Evolutionary conservation across 371 early-diverging fungal genomes (phyloP).

Genomic region (Coemansia sp.): DNA sequence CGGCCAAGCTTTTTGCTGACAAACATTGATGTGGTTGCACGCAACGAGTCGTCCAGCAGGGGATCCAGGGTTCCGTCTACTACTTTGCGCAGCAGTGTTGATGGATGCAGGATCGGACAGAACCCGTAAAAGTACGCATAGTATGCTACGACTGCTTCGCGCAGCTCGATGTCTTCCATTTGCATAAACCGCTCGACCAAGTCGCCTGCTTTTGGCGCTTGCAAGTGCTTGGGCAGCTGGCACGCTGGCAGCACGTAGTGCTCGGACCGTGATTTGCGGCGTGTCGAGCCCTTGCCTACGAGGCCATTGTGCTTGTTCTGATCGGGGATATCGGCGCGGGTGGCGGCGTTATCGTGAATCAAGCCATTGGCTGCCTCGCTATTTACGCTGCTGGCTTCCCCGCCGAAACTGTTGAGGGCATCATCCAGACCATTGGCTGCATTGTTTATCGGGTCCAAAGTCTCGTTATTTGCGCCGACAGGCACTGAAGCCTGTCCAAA

Average conservation of each 20-base stretch:
- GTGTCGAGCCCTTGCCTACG: not conserved
- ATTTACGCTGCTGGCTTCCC: no score
- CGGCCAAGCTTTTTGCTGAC: conserved; percentile 5
- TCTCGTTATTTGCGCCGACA: conserved; percentile 2
- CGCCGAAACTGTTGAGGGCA: not conserved
- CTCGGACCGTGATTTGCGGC: not conserved
- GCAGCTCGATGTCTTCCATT: conserved; percentile 10
- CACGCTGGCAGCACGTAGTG: conserved; percentile 9
- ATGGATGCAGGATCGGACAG: conserved; percentile 38
- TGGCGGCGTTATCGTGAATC: no score
- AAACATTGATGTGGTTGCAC: conserved; percentile 17
- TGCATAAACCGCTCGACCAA: conserved; percentile 15
- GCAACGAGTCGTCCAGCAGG: conserved; percentile 23
- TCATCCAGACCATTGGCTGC: not conserved
- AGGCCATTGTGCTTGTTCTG: not conserved
- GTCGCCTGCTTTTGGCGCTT: not conserved
- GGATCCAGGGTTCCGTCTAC: conserved; percentile 14
- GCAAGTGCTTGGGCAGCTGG: conserved; percentile 10
- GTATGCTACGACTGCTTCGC: conserved; percentile 28
- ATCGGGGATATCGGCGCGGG: no score
- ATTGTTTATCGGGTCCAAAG: not conserved
- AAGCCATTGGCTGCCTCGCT: no score
- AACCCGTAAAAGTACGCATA: conserved; percentile 30
- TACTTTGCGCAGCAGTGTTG: conserved; percentile 29
- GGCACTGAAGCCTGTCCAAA: not conserved